A percentile compares a stretch with the other conserved stretches of the same genome.
phyloP scores from a whole-genome alignment of 306 rosid species.

The Elaeagnus macrophylla region DNA sequence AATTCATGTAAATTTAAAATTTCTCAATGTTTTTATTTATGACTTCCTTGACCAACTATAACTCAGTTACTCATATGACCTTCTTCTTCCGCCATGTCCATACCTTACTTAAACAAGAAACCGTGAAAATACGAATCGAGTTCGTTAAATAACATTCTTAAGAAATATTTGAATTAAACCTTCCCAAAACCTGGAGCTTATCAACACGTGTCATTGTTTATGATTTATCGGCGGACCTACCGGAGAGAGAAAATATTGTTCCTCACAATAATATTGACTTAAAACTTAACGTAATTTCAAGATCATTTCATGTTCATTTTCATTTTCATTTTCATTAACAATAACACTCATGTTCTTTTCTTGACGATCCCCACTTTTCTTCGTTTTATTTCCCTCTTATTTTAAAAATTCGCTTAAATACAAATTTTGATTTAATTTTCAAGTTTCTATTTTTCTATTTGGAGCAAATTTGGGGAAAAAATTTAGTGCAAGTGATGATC shows the following conservation, averaged over 20 bases:
- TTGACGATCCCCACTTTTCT: neutral
- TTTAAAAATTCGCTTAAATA: constrained; percentile 27
- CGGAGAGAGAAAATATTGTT: constrained; percentile 24
- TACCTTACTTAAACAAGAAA: too few relatives aligned
- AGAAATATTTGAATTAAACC: too few relatives aligned
- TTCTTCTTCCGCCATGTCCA: too few relatives aligned
- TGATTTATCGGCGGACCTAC: constrained; percentile 37
- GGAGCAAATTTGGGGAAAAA: constrained; percentile 8
- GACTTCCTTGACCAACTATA: too few relatives aligned
- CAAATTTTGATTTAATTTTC: constrained; percentile 14
- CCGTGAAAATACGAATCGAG: too few relatives aligned
- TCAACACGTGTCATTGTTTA: too few relatives aligned
- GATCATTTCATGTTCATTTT: constrained; percentile 16
- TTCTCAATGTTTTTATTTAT: too few relatives aligned
- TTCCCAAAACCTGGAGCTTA: too few relatives aligned
- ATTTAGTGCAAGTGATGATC: constrained; percentile 31
- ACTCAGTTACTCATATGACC: too few relatives aligned
- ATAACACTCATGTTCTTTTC: too few relatives aligned
- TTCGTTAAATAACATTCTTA: too few relatives aligned
- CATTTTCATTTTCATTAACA: neutral
- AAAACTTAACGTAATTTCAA: neutral
- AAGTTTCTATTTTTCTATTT: neutral
- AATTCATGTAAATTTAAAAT: too few relatives aligned
- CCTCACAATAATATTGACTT: constrained; percentile 6
- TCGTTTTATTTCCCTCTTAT: constrained; percentile 36